Evolutionary conservation across 1,139 yeast species (phyloP), one percentile per base, ranked within the genome.

Genomic region (Taphrina sp.): DNA sequence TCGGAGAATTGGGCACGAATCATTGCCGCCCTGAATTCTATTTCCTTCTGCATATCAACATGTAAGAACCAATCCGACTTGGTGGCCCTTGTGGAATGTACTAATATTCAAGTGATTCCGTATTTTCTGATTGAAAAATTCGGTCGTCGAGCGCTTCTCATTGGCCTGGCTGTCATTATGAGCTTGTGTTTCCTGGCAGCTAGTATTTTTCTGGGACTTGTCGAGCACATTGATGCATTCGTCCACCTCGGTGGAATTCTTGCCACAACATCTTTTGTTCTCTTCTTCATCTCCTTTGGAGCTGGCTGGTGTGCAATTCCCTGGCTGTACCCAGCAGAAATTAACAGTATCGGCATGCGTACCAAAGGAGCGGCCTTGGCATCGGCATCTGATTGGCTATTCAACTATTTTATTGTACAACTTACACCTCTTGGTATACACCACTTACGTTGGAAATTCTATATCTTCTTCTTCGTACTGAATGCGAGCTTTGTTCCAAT

Each of bases 111-210:
- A n/a, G 62, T 22, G 76, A 64, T 69, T 8, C 65, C 70, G 4
- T 67, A 65, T 57, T 73, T 64, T 61, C 57, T 67, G 56, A 74
- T 83, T 65, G 92, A 85, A 65, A 74, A 76, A 51, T 69, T 83
- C 38, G 83, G 88, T 67, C 81, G 95, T 75, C 80, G 83, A 70
- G 77, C 80, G 66, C 67, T 75, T 10, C 68, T 80, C 64, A 72
- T 80, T 65, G 62, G 70, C 53, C 70, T 71, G 57, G 73, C 72
- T 1, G 61, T 67, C 44, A 66, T 61, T 29, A 49, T 57, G 16
- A 31, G 54, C 31, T 16, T 47, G 20, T 61, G 63, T 39, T 59
- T 61, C 51, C 20, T 59, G 26, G 42, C 45, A 24, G 61, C 61
- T 19, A 57, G 61, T 14, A 35, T 53, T 38, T 24, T 56, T 14